Evolutionary conservation across 2,329 filamentous ascomycete species (phyloP).

Genomic region (Fusarium praegraminearum): DNA sequence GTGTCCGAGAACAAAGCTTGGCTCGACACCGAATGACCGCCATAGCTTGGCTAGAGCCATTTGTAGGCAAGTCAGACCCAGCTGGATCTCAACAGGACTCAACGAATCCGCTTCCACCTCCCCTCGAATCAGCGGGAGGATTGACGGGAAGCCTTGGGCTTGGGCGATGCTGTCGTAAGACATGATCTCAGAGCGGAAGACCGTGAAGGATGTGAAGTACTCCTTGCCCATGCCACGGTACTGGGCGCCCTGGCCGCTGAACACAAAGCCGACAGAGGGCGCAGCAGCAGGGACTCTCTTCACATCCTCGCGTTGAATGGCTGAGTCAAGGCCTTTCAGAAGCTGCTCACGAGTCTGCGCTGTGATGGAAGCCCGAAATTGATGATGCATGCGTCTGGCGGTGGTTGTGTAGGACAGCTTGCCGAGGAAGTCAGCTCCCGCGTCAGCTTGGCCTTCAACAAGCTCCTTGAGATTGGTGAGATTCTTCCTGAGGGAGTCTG

Average conservation of each 20-base stretch:
- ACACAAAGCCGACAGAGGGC: not conserved
- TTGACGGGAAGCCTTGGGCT: not conserved
- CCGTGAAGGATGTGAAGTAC: not conserved
- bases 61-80: conserved; percentile 55
- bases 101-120: conserved; percentile 1
- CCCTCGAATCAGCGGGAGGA: not conserved
- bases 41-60: conserved; percentile 56
- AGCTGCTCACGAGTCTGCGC: not conserved
- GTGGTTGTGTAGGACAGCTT: conserved; percentile 3
- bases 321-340: not conserved
- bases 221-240: conserved; percentile 29
- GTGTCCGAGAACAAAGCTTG: conserved; percentile 57
- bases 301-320: not conserved
- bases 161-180: not conserved
- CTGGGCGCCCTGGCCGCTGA: not conserved
- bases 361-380: not conserved
- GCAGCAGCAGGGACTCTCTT: not conserved
- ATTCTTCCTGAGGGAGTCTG: not conserved
- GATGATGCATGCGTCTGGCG: conserved; percentile 4
- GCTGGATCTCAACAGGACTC: conserved; percentile 51
- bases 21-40: conserved; percentile 54
- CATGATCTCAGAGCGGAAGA: not conserved
- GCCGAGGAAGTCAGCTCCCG: not conserved
- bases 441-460: not conserved
- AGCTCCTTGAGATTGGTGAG: not conserved